These are phyloP conservation scores for Claviceps monticola DNA, from an alignment of 2,329 filamentous ascomycete genomes.

Conservation along the genomic window DNA sequence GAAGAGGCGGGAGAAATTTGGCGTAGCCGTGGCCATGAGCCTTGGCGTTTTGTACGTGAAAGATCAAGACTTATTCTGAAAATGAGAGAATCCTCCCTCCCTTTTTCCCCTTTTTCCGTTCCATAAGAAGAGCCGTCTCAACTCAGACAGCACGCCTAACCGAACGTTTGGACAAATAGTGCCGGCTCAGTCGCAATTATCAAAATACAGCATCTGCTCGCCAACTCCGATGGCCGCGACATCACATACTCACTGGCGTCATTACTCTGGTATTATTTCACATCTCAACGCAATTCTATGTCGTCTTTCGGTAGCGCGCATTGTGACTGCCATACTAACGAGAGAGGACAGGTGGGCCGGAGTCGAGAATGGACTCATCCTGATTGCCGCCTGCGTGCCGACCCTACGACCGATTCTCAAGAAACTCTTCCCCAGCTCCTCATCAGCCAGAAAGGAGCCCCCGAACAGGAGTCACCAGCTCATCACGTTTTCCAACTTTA, in stretches of 20 bases:
- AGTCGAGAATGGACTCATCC: slow-evolving; percentile 5
- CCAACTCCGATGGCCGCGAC: slow-evolving; percentile 3
- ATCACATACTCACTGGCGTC: slow-evolving; percentile 5
- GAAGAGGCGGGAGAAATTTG: slow-evolving; percentile 5
- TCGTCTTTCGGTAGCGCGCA: no score
- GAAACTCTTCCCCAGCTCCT: slow-evolving; percentile 2
- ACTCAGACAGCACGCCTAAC: neutral
- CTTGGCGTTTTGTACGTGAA: slow-evolving; percentile 6
- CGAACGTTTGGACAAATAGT: neutral
- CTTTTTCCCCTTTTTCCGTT: no score
- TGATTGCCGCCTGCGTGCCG: slow-evolving; percentile 4
- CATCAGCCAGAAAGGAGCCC: neutral
- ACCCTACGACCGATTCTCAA: slow-evolving; percentile 4
- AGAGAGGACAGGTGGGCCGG: slow-evolving; percentile 4
- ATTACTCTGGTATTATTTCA: slow-evolving; percentile 2
- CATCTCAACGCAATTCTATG: neutral
- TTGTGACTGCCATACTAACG: neutral
- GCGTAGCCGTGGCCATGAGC: slow-evolving; percentile 6
- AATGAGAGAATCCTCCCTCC: neutral
- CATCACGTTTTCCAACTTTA: slow-evolving; percentile 5
- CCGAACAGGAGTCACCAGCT: slow-evolving; percentile 1
- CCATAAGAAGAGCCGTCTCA: neutral
- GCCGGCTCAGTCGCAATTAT: slow-evolving; percentile 5
- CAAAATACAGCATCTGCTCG: slow-evolving; percentile 4
- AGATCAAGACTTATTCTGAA: neutral